phyloP scores from a whole-genome alignment of 140 eudicot genomes.

The Bidens hawaiensis region DNA sequence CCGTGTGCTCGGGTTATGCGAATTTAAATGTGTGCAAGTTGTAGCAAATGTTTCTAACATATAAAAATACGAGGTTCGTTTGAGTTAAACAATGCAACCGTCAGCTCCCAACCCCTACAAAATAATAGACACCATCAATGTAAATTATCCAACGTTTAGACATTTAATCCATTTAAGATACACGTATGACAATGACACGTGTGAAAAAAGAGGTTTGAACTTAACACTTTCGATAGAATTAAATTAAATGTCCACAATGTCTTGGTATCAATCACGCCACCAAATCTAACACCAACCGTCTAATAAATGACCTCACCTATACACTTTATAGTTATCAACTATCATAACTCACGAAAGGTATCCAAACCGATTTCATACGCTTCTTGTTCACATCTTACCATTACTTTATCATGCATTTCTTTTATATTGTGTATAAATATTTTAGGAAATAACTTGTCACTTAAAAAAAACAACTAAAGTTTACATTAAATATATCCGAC shows the following conservation, averaged over 20 bases:
- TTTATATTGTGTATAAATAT: no score
- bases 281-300: conserved; percentile 37
- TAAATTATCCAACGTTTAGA: no score
- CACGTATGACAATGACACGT: background rate
- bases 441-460: no score
- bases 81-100: background rate
- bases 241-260: background rate
- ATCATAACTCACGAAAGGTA: conserved; percentile 24
- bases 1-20: background rate
- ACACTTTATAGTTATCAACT: background rate
- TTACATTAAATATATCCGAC: no score
- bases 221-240: background rate
- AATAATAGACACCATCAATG: no score
- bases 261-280: conserved; percentile 4
- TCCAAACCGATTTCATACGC: no score
- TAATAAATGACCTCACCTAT: conserved; percentile 40
- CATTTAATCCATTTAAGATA: no score
- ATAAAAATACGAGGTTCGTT: background rate
- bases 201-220: conserved; percentile 14
- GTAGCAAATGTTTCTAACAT: no score
- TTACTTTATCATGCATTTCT: no score
- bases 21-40: background rate
- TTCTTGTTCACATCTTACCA: no score
- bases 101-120: background rate
- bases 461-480: no score